These are phyloP conservation scores for Scorias spongiosa DNA, from an alignment of 2,329 filamentous ascomycete species.

Conservation along the genomic window DNA sequence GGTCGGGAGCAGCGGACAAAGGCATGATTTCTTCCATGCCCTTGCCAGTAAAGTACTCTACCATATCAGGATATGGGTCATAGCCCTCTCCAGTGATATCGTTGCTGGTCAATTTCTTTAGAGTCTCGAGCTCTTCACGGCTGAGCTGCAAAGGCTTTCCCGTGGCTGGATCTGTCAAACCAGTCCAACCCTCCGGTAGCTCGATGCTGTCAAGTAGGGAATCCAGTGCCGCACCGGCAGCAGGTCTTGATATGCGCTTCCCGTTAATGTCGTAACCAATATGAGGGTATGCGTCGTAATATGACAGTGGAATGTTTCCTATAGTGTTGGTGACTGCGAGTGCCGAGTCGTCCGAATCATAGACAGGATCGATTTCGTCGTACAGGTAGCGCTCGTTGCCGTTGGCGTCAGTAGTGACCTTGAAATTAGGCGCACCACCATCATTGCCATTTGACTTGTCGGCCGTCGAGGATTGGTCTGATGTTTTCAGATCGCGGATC, in stretches of 20 bases:
- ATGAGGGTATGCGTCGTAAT: conserved; percentile 95
- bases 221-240: conserved; percentile 84
- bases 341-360: conserved; percentile 86
- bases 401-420: conserved; percentile 65
- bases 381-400: conserved; percentile 85
- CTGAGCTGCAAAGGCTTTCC: conserved; percentile 83
- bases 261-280: conserved; percentile 99
- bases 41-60: conserved; percentile 87
- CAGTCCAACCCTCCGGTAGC: conserved; percentile 92
- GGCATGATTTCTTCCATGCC: conserved; percentile 81
- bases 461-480: conserved; percentile 8
- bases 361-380: conserved; percentile 81
- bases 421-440: conserved; percentile 35
- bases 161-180: conserved; percentile 81
- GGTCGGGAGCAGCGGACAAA: conserved; percentile 87
- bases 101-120: conserved; percentile 78
- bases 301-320: conserved; percentile 81
- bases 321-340: conserved; percentile 76
- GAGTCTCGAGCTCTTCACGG: conserved; percentile 73
- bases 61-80: conserved; percentile 81
- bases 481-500: conserved; percentile 25
- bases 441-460: conserved; percentile 7
- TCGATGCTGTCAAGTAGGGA: conserved; percentile 92
- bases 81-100: conserved; percentile 78
- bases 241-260: conserved; percentile 92